These are phyloP conservation scores for Oryza meridionalis DNA, from an alignment of 176 grass and related monocot genomes.

Conservation along the genomic window DNA sequence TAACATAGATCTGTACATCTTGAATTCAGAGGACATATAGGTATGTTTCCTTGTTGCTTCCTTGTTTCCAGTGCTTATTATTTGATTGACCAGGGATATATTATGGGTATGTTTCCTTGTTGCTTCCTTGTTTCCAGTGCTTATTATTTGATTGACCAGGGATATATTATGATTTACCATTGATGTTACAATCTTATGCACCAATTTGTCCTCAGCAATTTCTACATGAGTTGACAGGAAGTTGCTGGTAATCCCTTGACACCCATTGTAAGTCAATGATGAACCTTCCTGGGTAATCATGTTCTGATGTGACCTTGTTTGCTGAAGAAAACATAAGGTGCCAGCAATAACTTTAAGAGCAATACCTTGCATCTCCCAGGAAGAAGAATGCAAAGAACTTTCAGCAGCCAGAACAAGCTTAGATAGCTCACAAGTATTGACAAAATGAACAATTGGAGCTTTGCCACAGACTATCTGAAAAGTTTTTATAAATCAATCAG, in stretches of 20 bases:
- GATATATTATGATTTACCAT: conserved; percentile 53
- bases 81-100: conserved; percentile 48
- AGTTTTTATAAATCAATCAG: conserved; percentile 39
- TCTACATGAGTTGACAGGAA: conserved; percentile 39
- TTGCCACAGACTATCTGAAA: conserved; percentile 59
- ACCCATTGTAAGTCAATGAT: conserved; percentile 18
- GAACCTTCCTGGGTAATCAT: conserved; percentile 15
- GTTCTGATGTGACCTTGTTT: conserved; percentile 32
- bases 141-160: conserved; percentile 41
- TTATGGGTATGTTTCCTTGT: conserved; percentile 37
- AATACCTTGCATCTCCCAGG: conserved; percentile 42
- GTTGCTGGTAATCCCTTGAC: conserved; percentile 39
- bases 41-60: conserved; percentile 21
- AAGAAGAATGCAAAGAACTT: conserved; percentile 56
- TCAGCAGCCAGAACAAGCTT: conserved; percentile 52
- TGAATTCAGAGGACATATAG: conserved; percentile 37
- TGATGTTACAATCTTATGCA: conserved; percentile 46
- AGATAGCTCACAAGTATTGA: conserved; percentile 47
- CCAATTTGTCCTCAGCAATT: conserved; percentile 33
- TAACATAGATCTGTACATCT: conserved; percentile 49
- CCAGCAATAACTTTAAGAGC: conserved; percentile 59
- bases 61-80: conserved; percentile 23
- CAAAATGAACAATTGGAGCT: conserved; percentile 25
- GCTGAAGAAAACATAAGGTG: conserved; percentile 58
- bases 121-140: conserved; percentile 28